These are phyloP conservation scores for Fonsecaea pedrosoi DNA, from an alignment of 2,329 filamentous ascomycete species.

Conservation along the genomic window DNA sequence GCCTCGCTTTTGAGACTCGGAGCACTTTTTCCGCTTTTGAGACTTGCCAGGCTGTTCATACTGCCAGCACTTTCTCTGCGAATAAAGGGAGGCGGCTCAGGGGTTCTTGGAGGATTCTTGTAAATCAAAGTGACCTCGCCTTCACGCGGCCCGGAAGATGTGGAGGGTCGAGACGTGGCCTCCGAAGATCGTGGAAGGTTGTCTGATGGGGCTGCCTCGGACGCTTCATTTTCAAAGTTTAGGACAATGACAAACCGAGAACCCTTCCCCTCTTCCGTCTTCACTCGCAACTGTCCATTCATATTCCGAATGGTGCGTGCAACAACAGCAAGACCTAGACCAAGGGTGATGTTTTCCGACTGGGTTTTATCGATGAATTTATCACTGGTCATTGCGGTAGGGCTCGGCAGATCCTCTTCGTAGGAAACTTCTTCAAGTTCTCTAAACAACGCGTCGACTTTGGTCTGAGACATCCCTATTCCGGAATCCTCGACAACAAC, in stretches of 20 bases:
- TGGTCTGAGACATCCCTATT: slow-evolving; percentile 64
- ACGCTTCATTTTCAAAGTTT: slow-evolving; percentile 69
- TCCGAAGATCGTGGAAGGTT: not conserved
- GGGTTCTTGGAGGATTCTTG: slow-evolving; percentile 38
- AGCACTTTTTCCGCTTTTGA: slow-evolving; percentile 39
- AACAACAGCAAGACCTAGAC: slow-evolving; percentile 86
- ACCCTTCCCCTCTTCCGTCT: slow-evolving; percentile 81
- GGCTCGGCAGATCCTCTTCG: slow-evolving; percentile 65
- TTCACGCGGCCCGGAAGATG: slow-evolving; percentile 38
- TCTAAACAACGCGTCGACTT: slow-evolving; percentile 66
- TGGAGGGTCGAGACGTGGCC: not conserved
- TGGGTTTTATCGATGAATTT: slow-evolving; percentile 45
- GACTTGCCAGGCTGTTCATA: slow-evolving; percentile 45
- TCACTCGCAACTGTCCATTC: slow-evolving; percentile 83
- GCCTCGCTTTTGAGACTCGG: slow-evolving; percentile 39
- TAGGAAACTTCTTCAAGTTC: slow-evolving; percentile 70
- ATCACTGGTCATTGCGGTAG: slow-evolving; percentile 64
- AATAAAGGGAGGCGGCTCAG: slow-evolving; percentile 31
- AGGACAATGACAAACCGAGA: slow-evolving; percentile 82
- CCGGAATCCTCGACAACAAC: slow-evolving; percentile 79
- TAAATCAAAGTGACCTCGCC: slow-evolving; percentile 50
- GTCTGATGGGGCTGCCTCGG: slow-evolving; percentile 35
- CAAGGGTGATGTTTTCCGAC: slow-evolving; percentile 63
- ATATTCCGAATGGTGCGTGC: slow-evolving; percentile 86
- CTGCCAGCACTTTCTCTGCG: slow-evolving; percentile 45